A percentile compares a stretch with the other conserved stretches of the same genome.
Conservation (phyloP, 2,329 filamentous ascomycete species). For the Zarea fungicola region DNA sequence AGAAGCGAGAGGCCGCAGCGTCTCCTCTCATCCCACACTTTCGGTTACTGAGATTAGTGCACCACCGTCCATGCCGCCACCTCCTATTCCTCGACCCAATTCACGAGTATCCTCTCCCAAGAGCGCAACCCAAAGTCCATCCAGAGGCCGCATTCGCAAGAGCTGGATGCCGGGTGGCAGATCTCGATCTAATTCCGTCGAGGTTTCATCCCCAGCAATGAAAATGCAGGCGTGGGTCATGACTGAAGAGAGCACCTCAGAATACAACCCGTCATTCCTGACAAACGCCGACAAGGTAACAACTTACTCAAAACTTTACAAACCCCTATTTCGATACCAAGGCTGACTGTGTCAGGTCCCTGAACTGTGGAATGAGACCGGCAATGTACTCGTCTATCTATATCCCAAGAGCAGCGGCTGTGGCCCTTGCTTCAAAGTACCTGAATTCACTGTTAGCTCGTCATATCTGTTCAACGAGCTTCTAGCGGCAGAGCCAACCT, state of each 20-base stretch:
- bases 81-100: neutral
- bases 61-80: constrained; percentile 9
- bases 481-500: constrained; percentile 39
- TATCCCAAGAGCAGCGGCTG: constrained; percentile 44
- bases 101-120: constrained; percentile 1
- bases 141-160: constrained; percentile 41
- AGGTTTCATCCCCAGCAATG: constrained; percentile 20
- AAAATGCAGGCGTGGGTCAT: constrained; percentile 48
- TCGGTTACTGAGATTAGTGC: constrained; percentile 13
- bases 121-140: constrained; percentile 40
- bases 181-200: constrained; percentile 46
- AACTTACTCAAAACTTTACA: constrained; percentile 1
- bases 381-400: constrained; percentile 53
- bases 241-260: constrained; percentile 43
- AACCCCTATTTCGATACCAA: constrained; percentile 14
- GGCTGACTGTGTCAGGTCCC: constrained; percentile 43
- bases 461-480: constrained; percentile 52
- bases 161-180: constrained; percentile 50
- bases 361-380: constrained; percentile 60
- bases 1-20: constrained; percentile 38
- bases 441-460: constrained; percentile 46
- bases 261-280: constrained; percentile 52
- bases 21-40: constrained; percentile 41
- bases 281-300: constrained; percentile 50
- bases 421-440: constrained; percentile 57